These are phyloP conservation scores for Penicillium thymicola DNA, from an alignment of 2,329 filamentous ascomycete genomes.

Conservation along the genomic window DNA sequence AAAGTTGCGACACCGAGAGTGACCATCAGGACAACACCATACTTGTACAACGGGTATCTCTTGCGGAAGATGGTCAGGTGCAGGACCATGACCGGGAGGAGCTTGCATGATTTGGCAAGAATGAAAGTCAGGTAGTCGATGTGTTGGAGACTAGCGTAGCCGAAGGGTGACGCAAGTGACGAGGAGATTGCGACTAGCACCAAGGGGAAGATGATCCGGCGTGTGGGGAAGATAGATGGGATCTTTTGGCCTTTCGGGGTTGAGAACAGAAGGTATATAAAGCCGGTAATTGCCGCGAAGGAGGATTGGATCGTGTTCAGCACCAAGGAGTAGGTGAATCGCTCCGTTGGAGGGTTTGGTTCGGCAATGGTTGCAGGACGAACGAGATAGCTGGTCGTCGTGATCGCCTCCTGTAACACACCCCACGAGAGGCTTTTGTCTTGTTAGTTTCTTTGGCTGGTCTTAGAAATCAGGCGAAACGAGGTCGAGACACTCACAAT, in stretches of 20 bases:
- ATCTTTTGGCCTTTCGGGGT: constrained; percentile 54
- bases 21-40: constrained; percentile 85
- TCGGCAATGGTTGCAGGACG: constrained; percentile 46
- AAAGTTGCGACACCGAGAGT: constrained; percentile 92
- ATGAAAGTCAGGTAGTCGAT: constrained; percentile 99
- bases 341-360: constrained; percentile 51
- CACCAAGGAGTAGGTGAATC: constrained; percentile 91
- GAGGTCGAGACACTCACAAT: constrained; percentile 60
- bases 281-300: constrained; percentile 80
- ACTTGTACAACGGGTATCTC: constrained; percentile 92
- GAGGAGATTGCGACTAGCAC: constrained; percentile 81
- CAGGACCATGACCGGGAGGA: constrained; percentile 96
- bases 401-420: constrained; percentile 94
- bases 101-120: constrained; percentile 95
- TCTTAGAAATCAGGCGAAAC: background rate
- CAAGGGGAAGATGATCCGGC: constrained; percentile 71
- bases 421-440: constrained; percentile 79
- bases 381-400: constrained; percentile 80
- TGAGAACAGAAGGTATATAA: constrained; percentile 68
- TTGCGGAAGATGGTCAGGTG: constrained; percentile 89
- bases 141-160: constrained; percentile 85
- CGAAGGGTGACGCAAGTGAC: constrained; percentile 89
- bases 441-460: constrained; percentile 2
- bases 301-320: constrained; percentile 93
- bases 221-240: constrained; percentile 68